Base-by-base conservation (phyloP, 768 basidiomycete genomes). In the Neoboletus subvelutipes region DNA sequence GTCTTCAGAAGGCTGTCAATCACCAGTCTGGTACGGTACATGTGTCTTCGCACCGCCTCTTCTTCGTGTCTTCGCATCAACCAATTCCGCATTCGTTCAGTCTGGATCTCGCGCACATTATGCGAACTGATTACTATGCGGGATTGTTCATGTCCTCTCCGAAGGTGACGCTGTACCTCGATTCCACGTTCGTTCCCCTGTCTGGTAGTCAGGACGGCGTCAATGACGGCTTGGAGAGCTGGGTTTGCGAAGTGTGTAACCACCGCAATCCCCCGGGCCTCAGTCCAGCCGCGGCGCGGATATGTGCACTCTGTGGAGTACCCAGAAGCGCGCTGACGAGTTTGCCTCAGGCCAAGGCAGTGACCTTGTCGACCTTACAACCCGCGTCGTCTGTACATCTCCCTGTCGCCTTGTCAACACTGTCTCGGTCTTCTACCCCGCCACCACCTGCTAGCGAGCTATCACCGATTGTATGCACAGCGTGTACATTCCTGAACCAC, bases 401-500 rank as follows among this genome's bases (percentile, higher is more conserved):
- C 20, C 67, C 71, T 41, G 62, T 60, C 31, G 46, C 64, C 40
- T 39, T 52, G 42, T 57, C 66, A 55, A 69, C 61, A 7, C 57
- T 53, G 31, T 45, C 67, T 17, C 50, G 58, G 45, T 59, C 61
- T 18, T 45, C 45, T 15, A 68, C 67, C 6, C 69, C 69, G 24
- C 49, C 62, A 57, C 65, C 59, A 7, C 60, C 49, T 9, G 59
- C 57, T 28, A 57, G 57, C 68, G 60, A 55, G 39, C 24, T 26
- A 18, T 71, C 72, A 2, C 68, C 79, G 34, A 77, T 89, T 43
- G 73, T 88, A 15, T 99, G 96, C 71, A 81, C 86, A 2, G 86
- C 85, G 1, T 99, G 97, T 69, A 98, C 96, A 1, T 99, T 95
- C 69, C 76, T 95, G 13, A 99, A 99, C 72, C 86, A 90, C 58